These are phyloP conservation scores for Leptoxyphium fumago DNA, from an alignment of 2,329 filamentous ascomycete species.

Conservation along the genomic window DNA sequence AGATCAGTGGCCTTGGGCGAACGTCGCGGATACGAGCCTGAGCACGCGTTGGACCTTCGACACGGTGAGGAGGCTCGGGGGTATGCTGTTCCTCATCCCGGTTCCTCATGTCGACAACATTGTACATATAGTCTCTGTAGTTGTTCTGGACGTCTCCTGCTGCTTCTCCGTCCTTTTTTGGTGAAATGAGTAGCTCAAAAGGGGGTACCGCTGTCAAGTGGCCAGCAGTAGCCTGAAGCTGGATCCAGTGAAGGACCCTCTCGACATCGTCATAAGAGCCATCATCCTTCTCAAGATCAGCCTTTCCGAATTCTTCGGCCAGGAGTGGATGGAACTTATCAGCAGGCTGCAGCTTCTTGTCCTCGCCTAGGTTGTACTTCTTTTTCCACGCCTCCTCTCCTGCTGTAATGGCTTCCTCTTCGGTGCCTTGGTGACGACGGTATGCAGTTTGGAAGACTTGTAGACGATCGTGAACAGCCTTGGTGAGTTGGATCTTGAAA, in stretches of 20 bases:
- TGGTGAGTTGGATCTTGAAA: conserved; percentile 15
- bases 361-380: conserved; percentile 6
- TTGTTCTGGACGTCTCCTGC: neutral
- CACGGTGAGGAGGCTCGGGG: neutral
- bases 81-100: neutral
- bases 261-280: conserved; percentile 10
- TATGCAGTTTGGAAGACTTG: conserved; percentile 10
- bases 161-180: neutral
- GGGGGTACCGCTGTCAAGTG: conserved; percentile 13
- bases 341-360: conserved; percentile 4
- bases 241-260: conserved; percentile 11
- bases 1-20: neutral
- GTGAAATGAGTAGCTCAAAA: conserved; percentile 16
- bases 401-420: conserved; percentile 4
- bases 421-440: conserved; percentile 7
- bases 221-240: conserved; percentile 6
- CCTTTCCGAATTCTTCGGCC: conserved; percentile 9
- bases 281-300: conserved; percentile 6
- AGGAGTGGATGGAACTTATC: conserved; percentile 8
- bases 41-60: neutral
- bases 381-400: conserved; percentile 5
- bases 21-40: neutral
- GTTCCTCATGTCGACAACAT: neutral
- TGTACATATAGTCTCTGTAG: neutral
- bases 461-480: conserved; percentile 11